These are phyloP conservation scores for Cyclocybe aegerita DNA, from an alignment of 768 basidiomycete species.

Conservation along the genomic window DNA sequence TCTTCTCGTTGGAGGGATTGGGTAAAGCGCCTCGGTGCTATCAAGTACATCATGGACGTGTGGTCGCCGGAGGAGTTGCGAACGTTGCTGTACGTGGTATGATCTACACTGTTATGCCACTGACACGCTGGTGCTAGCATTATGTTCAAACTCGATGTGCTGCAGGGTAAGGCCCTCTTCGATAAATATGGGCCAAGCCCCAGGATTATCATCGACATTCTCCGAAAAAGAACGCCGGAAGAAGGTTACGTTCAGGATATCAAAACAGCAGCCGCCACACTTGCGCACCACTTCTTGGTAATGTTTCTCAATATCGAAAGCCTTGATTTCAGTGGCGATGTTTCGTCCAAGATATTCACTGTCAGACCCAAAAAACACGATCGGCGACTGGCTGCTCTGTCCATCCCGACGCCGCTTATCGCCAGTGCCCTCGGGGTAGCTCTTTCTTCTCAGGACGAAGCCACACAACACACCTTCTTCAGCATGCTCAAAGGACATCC, in stretches of 20 bases:
- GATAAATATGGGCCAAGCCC: neutral
- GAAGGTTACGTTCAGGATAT: neutral
- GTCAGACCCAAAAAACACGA: slow-evolving; percentile 2
- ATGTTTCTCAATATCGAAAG: slow-evolving; percentile 4
- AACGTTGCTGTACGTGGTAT: slow-evolving; percentile 4
- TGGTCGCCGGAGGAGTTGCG: neutral
- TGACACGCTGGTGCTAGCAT: neutral
- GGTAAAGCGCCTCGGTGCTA: slow-evolving; percentile 6
- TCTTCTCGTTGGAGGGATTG: slow-evolving; percentile 8
- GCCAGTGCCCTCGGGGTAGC: slow-evolving; percentile 5
- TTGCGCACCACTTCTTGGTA: neutral
- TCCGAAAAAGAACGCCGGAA: neutral
- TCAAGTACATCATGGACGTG: slow-evolving; percentile 8
- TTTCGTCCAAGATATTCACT: slow-evolving; percentile 9
- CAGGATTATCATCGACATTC: slow-evolving; percentile 6
- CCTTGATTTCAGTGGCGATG: slow-evolving; percentile 7
- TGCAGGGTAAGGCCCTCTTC: neutral
- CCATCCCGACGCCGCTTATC: slow-evolving; percentile 7
- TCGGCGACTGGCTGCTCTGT: neutral
- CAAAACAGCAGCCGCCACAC: slow-evolving; percentile 1
- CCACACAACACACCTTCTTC: slow-evolving; percentile 8
- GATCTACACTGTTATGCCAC: slow-evolving; percentile 1
- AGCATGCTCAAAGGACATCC: slow-evolving; percentile 4
- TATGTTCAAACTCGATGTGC: slow-evolving; percentile 2
- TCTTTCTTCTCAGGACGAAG: slow-evolving; percentile 4